These are phyloP conservation scores for Phytopythium cucurbitacearum DNA, from an alignment of 352 stramenopile species.

Conservation along the genomic window DNA sequence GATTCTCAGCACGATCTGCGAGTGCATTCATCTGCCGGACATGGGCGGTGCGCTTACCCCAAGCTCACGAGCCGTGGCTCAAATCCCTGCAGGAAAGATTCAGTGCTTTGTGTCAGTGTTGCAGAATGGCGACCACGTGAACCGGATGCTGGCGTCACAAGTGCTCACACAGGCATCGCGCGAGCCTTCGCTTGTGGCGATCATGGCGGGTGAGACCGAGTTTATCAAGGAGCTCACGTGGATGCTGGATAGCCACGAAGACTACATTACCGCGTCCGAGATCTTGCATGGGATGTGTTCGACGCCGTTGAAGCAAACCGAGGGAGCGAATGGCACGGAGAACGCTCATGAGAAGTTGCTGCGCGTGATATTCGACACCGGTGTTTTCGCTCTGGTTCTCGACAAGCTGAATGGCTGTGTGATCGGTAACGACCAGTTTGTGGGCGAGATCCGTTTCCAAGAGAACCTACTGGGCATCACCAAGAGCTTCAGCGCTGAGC, in stretches of 20 bases:
- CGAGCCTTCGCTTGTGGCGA: conserved; percentile 49
- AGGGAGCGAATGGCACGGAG: neutral
- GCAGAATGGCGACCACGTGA: conserved; percentile 51
- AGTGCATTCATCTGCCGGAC: conserved; percentile 65
- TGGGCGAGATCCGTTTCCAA: conserved; percentile 77
- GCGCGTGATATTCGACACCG: conserved; percentile 51
- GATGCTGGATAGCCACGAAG: conserved; percentile 70
- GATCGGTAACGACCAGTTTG: conserved; percentile 57
- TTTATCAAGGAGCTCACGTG: conserved; percentile 72
- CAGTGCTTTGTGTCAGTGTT: conserved; percentile 60
- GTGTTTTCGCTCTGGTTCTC: conserved; percentile 57
- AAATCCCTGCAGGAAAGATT: conserved; percentile 52
- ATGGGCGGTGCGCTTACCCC: conserved; percentile 15
- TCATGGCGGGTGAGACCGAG: conserved; percentile 42
- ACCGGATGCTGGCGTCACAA: conserved; percentile 69
- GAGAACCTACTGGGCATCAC: conserved; percentile 69
- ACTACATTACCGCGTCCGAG: conserved; percentile 65
- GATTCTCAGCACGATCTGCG: conserved; percentile 70
- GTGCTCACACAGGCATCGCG: conserved; percentile 62
- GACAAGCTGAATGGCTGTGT: conserved; percentile 72
- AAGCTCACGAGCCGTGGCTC: conserved; percentile 30
- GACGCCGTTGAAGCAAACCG: conserved; percentile 27
- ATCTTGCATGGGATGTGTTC: conserved; percentile 67
- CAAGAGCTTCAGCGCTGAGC: conserved; percentile 68
- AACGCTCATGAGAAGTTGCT: conserved; percentile 43